Conservation (phyloP, 345 rosid genomes). For the Bruguiera gymnorhiza region DNA sequence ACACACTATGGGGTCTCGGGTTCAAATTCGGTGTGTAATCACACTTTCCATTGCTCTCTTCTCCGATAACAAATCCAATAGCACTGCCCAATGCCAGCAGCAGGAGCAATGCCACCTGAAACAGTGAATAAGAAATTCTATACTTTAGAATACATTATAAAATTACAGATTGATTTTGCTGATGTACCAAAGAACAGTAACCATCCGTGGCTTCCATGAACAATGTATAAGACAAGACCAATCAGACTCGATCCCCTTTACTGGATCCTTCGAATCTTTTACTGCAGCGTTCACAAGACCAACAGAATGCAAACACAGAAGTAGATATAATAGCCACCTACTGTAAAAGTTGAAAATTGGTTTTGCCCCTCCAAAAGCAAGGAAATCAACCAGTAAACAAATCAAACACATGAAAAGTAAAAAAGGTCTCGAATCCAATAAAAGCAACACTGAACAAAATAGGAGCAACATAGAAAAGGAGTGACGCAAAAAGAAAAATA, state of each 20-base stretch:
- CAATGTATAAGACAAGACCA: not conserved
- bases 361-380: conserved; percentile 16
- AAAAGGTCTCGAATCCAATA: conserved; percentile 24
- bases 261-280: not conserved
- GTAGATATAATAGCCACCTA: not conserved
- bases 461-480: no score
- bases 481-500: no score
- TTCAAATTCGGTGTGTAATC: conserved; percentile 43
- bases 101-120: conserved; percentile 73
- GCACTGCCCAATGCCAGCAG: conserved; percentile 73
- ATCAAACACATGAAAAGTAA: conserved; percentile 21
- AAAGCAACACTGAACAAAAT: conserved; percentile 10
- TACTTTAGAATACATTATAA: not conserved
- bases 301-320: conserved; percentile 3
- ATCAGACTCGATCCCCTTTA: not conserved
- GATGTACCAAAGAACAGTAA: not conserved
- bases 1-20: conserved; percentile 86
- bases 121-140: not conserved
- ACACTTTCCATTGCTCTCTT: conserved; percentile 42
- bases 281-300: not conserved
- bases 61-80: conserved; percentile 30
- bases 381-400: conserved; percentile 16
- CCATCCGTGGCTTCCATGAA: not conserved
- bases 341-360: conserved; percentile 10
- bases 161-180: conserved; percentile 19